Base-by-base conservation (phyloP, 129 eudicot species). In the Flaveria sonorensis region DNA sequence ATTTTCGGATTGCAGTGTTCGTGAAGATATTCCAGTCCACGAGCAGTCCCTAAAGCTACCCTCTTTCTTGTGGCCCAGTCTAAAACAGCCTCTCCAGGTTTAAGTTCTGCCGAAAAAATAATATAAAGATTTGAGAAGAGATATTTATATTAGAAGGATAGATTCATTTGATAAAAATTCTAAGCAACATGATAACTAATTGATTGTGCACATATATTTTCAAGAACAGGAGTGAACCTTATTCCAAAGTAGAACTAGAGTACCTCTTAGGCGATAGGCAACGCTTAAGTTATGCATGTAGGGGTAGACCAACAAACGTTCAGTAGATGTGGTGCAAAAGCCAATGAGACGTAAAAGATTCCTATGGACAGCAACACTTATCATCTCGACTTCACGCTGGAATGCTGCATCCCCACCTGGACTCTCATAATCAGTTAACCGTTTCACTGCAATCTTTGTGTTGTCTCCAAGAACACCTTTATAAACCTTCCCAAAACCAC, bases 361-460 rank as follows among this genome's bases (percentile, higher is more conserved):
- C 78, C 83, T 83, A 77, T 95, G 99, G 23, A 95, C 96, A 61
- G 99, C 99, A 51, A 95, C 97, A 81, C 99, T 95, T 77, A 95
- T 95, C 99, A 95, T 95, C 91, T 95, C 99, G 19, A 95, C 99
- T 65, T 95, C 99, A 65, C 97, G 92, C 48, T 95, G 99, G 69
- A 95, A 95, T 7, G 99, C 96, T 16, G 91, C 88, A 83, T 95
- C 99, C 11, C 97, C 95, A 47, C 97, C 97, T 42, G 97, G 96
- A 76, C 94, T 92, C 83, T 92, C 94, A 18, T 85, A 88, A 83
- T 95, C 93, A 43, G 91, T 95, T 71, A 95, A 84, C 26, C 99
- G 87, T 83, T 95, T 95, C 59, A 95, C 99, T n/a, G 99, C 99
- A 57, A 95, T 85, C 81, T 89, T 92, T n/a, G 91, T 92, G 71